Conservation (phyloP, 192 early-diverging fungal species). For the Coemansia sp. region DNA sequence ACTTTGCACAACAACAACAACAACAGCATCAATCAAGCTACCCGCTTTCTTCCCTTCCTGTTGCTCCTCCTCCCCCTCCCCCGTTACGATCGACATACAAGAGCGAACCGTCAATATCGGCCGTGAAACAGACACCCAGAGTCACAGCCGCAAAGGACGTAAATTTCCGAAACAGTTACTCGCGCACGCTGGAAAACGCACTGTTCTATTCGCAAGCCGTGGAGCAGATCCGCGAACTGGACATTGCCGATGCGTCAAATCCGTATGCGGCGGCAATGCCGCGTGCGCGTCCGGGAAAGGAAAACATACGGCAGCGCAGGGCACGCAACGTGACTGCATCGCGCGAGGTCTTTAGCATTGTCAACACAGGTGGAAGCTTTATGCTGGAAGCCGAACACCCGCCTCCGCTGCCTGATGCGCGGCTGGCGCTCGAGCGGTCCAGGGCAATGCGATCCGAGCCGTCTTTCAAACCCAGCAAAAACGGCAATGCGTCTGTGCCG, state of each 20-base stretch:
- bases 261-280: conserved; percentile 29
- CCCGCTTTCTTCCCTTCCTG: too few relatives aligned
- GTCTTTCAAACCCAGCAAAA: conserved; percentile 15
- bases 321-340: conserved; percentile 51
- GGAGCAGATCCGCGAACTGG: conserved; percentile 38
- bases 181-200: conserved; percentile 53
- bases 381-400: conserved; percentile 24
- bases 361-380: conserved; percentile 32
- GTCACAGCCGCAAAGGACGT: not conserved
- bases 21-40: not conserved
- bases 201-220: conserved; percentile 54
- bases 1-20: not conserved
- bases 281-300: conserved; percentile 42
- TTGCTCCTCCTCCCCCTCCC: conserved; percentile 15
- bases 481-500: conserved; percentile 26
- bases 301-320: conserved; percentile 47
- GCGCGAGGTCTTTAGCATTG: conserved; percentile 44
- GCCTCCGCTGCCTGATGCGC: conserved; percentile 1
- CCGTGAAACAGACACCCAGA: not conserved
- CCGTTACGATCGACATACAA: conserved; percentile 42
- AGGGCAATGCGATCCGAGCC: conserved; percentile 49
- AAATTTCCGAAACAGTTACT: conserved; percentile 34
- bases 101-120: conserved; percentile 41
- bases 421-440: conserved; percentile 11
- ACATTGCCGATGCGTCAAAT: conserved; percentile 21